These are phyloP conservation scores for Ustilago tritici DNA, from an alignment of 1,284 basidiomycete species.

Conservation along the genomic window DNA sequence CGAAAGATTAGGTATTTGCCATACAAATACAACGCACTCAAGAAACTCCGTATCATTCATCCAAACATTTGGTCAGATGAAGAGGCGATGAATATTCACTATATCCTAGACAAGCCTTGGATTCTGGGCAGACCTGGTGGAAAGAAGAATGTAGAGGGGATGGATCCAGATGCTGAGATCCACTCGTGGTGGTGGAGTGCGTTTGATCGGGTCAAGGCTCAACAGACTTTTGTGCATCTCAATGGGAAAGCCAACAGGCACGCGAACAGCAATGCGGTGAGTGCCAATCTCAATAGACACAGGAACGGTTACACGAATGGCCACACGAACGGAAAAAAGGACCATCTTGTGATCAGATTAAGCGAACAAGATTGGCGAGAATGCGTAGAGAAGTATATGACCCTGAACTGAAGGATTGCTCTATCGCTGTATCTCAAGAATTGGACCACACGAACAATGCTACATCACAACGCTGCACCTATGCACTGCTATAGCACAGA, in stretches of 20 bases:
- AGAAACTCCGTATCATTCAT: slow-evolving; percentile 80
- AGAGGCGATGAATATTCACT: slow-evolving; percentile 73
- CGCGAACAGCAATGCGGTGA: background rate
- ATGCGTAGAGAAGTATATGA: slow-evolving; percentile 45
- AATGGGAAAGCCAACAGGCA: background rate
- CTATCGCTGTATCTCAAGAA: background rate
- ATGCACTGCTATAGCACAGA: background rate
- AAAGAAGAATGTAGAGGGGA: slow-evolving; percentile 4
- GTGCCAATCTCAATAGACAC: background rate
- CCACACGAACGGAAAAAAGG: background rate
- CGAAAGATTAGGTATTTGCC: slow-evolving; percentile 76
- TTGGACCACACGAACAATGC: background rate
- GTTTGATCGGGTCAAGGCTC: slow-evolving; percentile 31
- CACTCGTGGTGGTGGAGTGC: slow-evolving; percentile 64
- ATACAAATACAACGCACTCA: slow-evolving; percentile 88
- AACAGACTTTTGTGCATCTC: background rate
- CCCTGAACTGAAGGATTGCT: slow-evolving; percentile 10
- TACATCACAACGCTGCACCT: background rate
- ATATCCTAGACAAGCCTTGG: slow-evolving; percentile 67
- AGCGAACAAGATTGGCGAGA: slow-evolving; percentile 26
- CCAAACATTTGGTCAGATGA: slow-evolving; percentile 80
- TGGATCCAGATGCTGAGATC: slow-evolving; percentile 43
- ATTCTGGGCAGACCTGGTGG: slow-evolving; percentile 28
- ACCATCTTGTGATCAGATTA: background rate
- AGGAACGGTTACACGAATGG: background rate